A percentile compares a stretch with the other conserved stretches of the same genome.
These are phyloP conservation scores for Pseudogymnoascus verrucosus DNA, from an alignment of 2,329 filamentous ascomycete species.

Conservation along the genomic window DNA sequence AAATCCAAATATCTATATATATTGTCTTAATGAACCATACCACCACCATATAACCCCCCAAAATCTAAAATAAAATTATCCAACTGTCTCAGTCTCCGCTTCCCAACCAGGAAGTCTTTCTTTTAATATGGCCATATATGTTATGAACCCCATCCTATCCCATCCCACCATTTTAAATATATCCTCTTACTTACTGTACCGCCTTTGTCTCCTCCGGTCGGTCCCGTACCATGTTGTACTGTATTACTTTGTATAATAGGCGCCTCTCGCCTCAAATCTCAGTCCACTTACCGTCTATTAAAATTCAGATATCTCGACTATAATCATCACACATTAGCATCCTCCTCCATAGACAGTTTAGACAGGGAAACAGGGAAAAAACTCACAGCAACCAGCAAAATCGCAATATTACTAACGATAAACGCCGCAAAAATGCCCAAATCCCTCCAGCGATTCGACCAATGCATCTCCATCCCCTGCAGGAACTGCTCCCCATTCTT, in stretches of 20 bases:
- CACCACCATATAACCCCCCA: background rate
- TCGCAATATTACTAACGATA: constrained; percentile 66
- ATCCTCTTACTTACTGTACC: background rate
- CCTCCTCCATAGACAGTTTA: background rate
- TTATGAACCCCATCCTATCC: background rate
- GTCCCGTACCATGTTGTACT: background rate
- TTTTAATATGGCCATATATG: constrained; percentile 4
- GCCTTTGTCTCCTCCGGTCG: background rate
- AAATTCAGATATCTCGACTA: constrained; percentile 38
- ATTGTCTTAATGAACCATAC: background rate
- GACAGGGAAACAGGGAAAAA: constrained; percentile 3
- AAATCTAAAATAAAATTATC: constrained; percentile 1
- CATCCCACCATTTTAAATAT: background rate
- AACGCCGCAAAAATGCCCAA: constrained; percentile 71
- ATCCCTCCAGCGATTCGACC: constrained; percentile 68
- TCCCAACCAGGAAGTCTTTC: background rate
- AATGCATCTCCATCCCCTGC: constrained; percentile 55
- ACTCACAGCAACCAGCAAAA: constrained; percentile 50
- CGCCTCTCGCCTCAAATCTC: background rate
- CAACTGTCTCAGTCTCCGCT: background rate
- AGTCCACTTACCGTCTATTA: constrained; percentile 32
- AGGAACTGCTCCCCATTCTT: constrained; percentile 71
- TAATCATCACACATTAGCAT: constrained; percentile 13
- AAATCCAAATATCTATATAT: background rate
- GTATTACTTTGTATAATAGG: constrained; percentile 6